A percentile compares a stretch with the other conserved stretches of the same genome.
phyloP scores from a whole-genome alignment of 2,329 filamentous ascomycete species.

The Stachybotrys chartarum region DNA sequence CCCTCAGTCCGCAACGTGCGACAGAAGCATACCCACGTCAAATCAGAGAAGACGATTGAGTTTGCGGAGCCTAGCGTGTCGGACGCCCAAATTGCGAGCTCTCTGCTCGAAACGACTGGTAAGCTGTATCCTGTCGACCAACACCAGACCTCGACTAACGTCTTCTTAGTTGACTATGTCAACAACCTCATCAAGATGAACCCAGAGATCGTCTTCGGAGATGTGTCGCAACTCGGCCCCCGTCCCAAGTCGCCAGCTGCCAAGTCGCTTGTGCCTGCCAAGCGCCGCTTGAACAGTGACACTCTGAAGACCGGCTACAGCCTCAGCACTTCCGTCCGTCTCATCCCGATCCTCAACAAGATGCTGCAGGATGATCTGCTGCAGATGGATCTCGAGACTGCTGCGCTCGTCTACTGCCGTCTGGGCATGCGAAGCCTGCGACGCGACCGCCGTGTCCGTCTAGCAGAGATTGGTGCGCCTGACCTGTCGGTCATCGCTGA shows the following conservation, averaged over 20 bases:
- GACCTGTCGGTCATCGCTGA: conserved; percentile 20
- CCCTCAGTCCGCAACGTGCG: not conserved
- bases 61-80: not conserved
- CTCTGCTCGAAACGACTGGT: not conserved
- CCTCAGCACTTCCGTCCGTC: conserved; percentile 14
- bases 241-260: not conserved
- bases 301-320: conserved; percentile 17
- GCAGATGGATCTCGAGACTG: conserved; percentile 16
- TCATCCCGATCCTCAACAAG: conserved; percentile 15
- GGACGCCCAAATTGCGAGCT: not conserved
- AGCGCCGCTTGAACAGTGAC: conserved; percentile 16
- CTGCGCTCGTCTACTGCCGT: conserved; percentile 17
- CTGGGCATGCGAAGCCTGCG: conserved; percentile 10
- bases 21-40: not conserved
- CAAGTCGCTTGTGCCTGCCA: conserved; percentile 12
- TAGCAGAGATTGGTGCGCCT: conserved; percentile 14
- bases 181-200: conserved; percentile 13
- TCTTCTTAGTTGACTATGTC: not conserved
- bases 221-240: conserved; percentile 5
- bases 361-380: conserved; percentile 10
- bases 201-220: conserved; percentile 5
- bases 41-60: not conserved
- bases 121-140: not conserved
- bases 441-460: conserved; percentile 12
- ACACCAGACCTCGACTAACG: not conserved